These are phyloP conservation scores for Ogataea ganodermae DNA, from an alignment of 805 yeast genomes.

Conservation along the genomic window DNA sequence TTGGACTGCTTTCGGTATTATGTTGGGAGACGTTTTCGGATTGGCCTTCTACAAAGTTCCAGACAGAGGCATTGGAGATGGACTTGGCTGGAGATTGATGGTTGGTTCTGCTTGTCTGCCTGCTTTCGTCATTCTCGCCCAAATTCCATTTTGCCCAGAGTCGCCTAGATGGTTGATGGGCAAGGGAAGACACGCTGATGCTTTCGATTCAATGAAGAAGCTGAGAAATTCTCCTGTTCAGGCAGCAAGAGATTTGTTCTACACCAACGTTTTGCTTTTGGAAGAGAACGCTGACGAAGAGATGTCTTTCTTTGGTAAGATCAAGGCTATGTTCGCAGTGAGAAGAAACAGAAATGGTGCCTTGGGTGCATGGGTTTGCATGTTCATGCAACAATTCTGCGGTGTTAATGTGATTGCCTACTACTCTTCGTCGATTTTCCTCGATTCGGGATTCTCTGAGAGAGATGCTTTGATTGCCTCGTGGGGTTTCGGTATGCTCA, in stretches of 20 bases:
- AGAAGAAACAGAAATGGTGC: conserved; percentile 86
- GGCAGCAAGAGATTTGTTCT: conserved; percentile 42
- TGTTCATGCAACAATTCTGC: conserved; percentile 42
- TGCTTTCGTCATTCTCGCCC: conserved; percentile 43
- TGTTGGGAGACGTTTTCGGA: conserved; percentile 43
- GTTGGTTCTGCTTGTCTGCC: conserved; percentile 47
- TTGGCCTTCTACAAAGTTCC: conserved; percentile 39
- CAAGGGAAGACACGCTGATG: conserved; percentile 45
- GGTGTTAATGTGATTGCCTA: conserved; percentile 53
- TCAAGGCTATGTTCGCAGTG: conserved; percentile 61
- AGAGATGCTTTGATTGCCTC: conserved; percentile 72
- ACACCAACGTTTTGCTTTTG: conserved; percentile 48
- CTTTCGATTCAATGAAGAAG: conserved; percentile 42
- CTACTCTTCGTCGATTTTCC: conserved; percentile 77
- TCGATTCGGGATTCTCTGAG: conserved; percentile 63
- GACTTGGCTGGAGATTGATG: conserved; percentile 59
- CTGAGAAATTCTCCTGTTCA: conserved; percentile 35
- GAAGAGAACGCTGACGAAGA: conserved; percentile 50
- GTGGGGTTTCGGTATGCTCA: conserved; percentile 66
- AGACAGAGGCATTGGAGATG: conserved; percentile 34
- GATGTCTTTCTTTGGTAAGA: conserved; percentile 42
- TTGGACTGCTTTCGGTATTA: conserved; percentile 43
- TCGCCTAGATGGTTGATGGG: conserved; percentile 46
- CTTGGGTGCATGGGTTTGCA: conserved; percentile 33
- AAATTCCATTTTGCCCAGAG: conserved; percentile 39